phyloP scores from a whole-genome alignment of 225 moss, liverwort and hornwort genomes.

The Physcomitrellopsis africana region DNA sequence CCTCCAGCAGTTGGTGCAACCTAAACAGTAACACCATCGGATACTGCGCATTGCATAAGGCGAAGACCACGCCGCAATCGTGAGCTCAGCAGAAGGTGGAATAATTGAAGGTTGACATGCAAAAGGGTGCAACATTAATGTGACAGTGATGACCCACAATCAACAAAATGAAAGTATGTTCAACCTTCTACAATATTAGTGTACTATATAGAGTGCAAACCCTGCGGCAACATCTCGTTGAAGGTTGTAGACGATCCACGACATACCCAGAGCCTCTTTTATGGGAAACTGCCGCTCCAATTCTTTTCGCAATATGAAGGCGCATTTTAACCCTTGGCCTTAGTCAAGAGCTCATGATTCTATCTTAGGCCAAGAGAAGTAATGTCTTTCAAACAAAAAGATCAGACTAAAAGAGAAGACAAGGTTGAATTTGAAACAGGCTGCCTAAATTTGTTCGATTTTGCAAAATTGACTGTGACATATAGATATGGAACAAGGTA shows the following conservation, averaged over 20 bases:
- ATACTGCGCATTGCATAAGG: constrained; percentile 85
- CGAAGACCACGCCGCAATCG: constrained; percentile 21
- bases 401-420: constrained; percentile 18
- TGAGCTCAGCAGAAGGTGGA: constrained; percentile 7
- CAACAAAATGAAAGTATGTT: not conserved
- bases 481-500: not conserved
- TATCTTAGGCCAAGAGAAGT: too few relatives aligned
- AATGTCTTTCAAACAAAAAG: too few relatives aligned
- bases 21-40: constrained; percentile 77
- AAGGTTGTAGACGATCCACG: constrained; percentile 10
- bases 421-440: not conserved
- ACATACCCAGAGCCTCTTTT: constrained; percentile 95
- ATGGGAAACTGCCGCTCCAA: too few relatives aligned
- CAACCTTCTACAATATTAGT: constrained; percentile 3
- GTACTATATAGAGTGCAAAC: constrained; percentile 2
- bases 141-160: not conserved
- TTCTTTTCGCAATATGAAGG: constrained; percentile 90
- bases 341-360: constrained; percentile 34
- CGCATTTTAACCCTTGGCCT: constrained; percentile 66
- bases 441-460: not conserved
- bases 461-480: not conserved
- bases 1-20: constrained; percentile 89
- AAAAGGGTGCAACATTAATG: too few relatives aligned
- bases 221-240: constrained; percentile 2
- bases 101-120: too few relatives aligned